Evolutionary conservation across 257 asterid genomes (phyloP).

Genomic region (Knoxia roxburghii): DNA sequence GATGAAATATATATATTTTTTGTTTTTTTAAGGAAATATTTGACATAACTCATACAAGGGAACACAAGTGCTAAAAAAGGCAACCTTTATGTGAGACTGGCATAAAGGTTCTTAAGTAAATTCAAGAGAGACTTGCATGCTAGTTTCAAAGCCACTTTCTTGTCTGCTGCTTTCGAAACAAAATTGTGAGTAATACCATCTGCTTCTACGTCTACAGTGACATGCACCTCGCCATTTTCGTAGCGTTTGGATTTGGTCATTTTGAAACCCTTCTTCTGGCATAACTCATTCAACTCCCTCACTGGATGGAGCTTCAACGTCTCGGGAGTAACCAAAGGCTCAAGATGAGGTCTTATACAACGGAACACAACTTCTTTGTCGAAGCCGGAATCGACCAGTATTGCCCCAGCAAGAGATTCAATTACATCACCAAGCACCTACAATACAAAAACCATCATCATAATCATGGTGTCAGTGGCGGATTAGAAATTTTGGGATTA

Average conservation of each 20-base stretch:
- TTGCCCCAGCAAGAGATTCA: conserved; percentile 80
- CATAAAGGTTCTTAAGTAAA: conserved; percentile 20
- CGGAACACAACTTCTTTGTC: conserved; percentile 41
- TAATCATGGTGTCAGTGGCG: too few relatives aligned
- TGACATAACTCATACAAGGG: too few relatives aligned
- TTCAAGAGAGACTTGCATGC: conserved; percentile 52
- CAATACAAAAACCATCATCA: background rate
- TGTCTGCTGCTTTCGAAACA: conserved; percentile 30
- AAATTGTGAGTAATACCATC: conserved; percentile 32
- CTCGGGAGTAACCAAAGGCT: conserved; percentile 68
- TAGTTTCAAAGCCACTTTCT: conserved; percentile 35
- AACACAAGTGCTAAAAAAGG: too few relatives aligned
- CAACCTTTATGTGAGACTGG: too few relatives aligned
- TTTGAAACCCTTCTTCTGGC: conserved; percentile 38
- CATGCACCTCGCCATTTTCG: conserved; percentile 26
- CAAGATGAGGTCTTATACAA: conserved; percentile 68
- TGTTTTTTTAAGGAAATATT: too few relatives aligned
- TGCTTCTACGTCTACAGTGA: conserved; percentile 55
- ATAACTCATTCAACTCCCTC: conserved; percentile 55
- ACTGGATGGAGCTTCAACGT: conserved; percentile 57
- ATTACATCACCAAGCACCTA: conserved; percentile 88
- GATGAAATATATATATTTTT: too few relatives aligned
- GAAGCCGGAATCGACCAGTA: conserved; percentile 63
- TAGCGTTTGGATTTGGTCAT: conserved; percentile 21
- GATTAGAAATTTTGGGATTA: too few relatives aligned